Evolutionary conservation across 1,139 yeast genomes (phyloP), one percentile per base, ranked within the genome.

Genomic region (Hyphopichia pseudoburtonii): DNA sequence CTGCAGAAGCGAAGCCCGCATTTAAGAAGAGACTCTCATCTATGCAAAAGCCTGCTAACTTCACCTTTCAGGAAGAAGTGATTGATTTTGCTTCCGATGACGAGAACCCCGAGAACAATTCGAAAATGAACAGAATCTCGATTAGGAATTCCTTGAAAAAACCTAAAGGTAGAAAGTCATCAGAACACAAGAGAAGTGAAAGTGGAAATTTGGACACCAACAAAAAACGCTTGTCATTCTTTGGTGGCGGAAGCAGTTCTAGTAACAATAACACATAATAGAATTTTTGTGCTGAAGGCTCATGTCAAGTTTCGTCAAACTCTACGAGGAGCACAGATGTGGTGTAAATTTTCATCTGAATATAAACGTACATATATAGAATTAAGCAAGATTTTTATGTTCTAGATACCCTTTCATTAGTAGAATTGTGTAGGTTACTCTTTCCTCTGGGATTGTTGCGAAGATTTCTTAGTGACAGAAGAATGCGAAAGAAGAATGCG

Each of bases 21-120:
- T 64, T 60, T 46, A 67, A 65, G 47, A 70, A 67, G 45, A 47
- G 64, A 38, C 49, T 60, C 2, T 49, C 67, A 0, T 57, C 65
- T 2, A 48, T 52, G 12, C 68, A 60, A 29, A 57, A 56, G 22
- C 71, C 70, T 2, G 48, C 64, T 2, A 61, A 54, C 34, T 49
- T 69, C 33, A 61, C 55, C 32, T 62, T 70, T 29, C 66, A 66
- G 45, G 76, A 72, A 47, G 74, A 72, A 43, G 72, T 70, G 6
- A 64, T 72, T 33, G 76, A 72, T 44, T 72, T 70, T 59, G 76
- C 72, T 1, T 67, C 74, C 4, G 77, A 72, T 46, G 76, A 72
- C 45, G 77, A 72, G 42, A 64, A 64, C 39, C 69, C 71, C 2
- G 66, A 57, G 5, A 58, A 65, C 40, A 59, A 59, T 15, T 64